Percentiles rank a stretch among this genome's conserved stretches.
These are phyloP conservation scores for Nyctanthes arbortristis DNA, from an alignment of 257 asterid species.

Conservation along the genomic window DNA sequence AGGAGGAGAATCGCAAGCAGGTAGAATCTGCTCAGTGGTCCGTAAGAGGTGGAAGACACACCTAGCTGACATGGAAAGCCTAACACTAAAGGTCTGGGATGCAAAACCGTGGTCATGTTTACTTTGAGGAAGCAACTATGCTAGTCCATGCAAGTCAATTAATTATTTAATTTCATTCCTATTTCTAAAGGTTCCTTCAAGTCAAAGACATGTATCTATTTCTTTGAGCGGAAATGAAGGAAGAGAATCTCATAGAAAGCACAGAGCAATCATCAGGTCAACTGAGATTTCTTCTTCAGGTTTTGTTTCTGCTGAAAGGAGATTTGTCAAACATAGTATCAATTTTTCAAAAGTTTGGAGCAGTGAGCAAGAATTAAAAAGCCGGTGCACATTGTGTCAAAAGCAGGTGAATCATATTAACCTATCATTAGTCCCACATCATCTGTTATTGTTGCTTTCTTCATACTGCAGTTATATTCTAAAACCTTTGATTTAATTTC, in stretches of 20 bases:
- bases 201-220: conserved; percentile 45
- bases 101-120: conserved; percentile 10
- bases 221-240: conserved; percentile 44
- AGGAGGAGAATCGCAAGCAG: conserved; percentile 77
- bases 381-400: conserved; percentile 78
- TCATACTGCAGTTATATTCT: conserved; percentile 14
- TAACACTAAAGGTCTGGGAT: conserved; percentile 46
- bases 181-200: conserved; percentile 50
- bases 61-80: conserved; percentile 37
- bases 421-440: background rate
- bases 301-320: conserved; percentile 53
- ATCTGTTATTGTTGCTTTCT: conserved; percentile 11
- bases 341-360: conserved; percentile 90
- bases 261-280: conserved; percentile 53
- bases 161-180: background rate
- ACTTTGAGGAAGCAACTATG: background rate
- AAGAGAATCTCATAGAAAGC: conserved; percentile 40
- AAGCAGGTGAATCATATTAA: conserved; percentile 58
- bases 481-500: conserved; percentile 16
- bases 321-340: conserved; percentile 61
- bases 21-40: conserved; percentile 63
- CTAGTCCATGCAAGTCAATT: background rate
- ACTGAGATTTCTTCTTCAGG: conserved; percentile 53
- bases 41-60: conserved; percentile 78
- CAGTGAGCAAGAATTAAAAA: conserved; percentile 83